These are phyloP conservation scores for Pseudonitzschia multistriata DNA, from an alignment of 108 stramenopile species.

Conservation along the genomic window DNA sequence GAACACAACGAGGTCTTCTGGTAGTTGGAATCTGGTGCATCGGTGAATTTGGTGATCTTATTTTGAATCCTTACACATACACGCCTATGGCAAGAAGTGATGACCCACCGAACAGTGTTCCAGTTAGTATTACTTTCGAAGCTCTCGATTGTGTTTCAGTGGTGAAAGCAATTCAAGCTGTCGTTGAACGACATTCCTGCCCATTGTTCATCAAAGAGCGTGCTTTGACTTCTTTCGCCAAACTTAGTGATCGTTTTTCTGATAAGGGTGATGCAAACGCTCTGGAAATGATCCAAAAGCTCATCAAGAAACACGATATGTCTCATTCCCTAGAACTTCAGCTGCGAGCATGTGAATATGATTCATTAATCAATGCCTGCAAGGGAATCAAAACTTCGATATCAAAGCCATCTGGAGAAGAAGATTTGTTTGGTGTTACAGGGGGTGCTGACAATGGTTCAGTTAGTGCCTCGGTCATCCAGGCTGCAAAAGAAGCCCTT, in stretches of 20 bases:
- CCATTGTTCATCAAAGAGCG: constrained; percentile 72
- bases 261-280: constrained; percentile 62
- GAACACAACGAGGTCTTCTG: constrained; percentile 81
- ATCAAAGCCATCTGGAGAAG: constrained; percentile 34
- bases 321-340: constrained; percentile 92
- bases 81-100: constrained; percentile 37
- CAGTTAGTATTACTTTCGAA: constrained; percentile 59
- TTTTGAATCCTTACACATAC: constrained; percentile 72
- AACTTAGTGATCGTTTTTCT: constrained; percentile 83
- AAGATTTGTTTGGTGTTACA: constrained; percentile 72
- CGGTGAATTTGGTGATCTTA: constrained; percentile 83
- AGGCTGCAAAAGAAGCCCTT: constrained; percentile 84
- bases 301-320: constrained; percentile 66
- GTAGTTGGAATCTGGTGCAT: constrained; percentile 95
- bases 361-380: constrained; percentile 77
- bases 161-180: constrained; percentile 64
- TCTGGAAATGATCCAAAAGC: constrained; percentile 48
- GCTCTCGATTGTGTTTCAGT: constrained; percentile 63
- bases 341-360: constrained; percentile 92
- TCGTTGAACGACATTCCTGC: constrained; percentile 73
- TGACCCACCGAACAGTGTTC: constrained; percentile 28
- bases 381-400: constrained; percentile 54
- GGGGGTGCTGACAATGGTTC: constrained; percentile 29
- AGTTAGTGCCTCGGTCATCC: constrained; percentile 55
- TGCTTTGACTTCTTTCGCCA: constrained; percentile 85